Evolutionary conservation across 2,329 filamentous ascomycete species (phyloP).

Genomic region (Didymella arachidicola): DNA sequence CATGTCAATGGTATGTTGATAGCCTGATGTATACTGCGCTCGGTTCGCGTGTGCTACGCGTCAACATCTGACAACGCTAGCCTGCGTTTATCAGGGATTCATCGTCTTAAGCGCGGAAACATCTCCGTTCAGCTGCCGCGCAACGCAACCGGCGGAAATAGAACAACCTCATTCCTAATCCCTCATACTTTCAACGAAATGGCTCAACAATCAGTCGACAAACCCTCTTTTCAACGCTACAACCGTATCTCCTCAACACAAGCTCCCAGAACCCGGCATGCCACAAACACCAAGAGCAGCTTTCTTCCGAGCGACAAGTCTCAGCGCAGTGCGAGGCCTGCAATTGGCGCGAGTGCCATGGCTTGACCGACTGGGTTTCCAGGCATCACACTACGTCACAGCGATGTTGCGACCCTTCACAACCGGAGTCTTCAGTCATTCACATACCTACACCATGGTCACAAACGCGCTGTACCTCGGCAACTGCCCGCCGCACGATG

Average conservation of each 20-base stretch:
- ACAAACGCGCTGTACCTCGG: constrained; percentile 16
- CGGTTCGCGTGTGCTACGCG: background rate
- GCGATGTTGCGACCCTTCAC: constrained; percentile 12
- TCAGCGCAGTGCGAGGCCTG: constrained; percentile 11
- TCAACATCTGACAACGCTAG: background rate
- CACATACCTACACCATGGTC: constrained; percentile 12
- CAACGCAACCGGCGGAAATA: constrained; percentile 4
- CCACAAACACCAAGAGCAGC: constrained; percentile 4
- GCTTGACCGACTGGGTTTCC: constrained; percentile 18
- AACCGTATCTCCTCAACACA: background rate
- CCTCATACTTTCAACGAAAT: background rate
- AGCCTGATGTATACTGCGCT: background rate
- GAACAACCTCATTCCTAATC: constrained; percentile 6
- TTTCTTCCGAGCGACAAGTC: constrained; percentile 15
- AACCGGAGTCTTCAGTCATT: constrained; percentile 6
- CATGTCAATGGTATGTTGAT: too few relatives aligned
- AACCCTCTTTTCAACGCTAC: background rate
- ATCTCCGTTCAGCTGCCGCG: constrained; percentile 8
- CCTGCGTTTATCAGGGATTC: background rate
- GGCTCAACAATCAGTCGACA: background rate
- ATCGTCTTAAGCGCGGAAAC: constrained; percentile 4
- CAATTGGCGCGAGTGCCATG: constrained; percentile 15
- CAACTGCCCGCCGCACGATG: constrained; percentile 11
- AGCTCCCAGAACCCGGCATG: background rate
- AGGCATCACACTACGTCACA: constrained; percentile 16